Evolutionary conservation across 257 asterid species (phyloP).

Genomic region (Solanum sparsipilum): DNA sequence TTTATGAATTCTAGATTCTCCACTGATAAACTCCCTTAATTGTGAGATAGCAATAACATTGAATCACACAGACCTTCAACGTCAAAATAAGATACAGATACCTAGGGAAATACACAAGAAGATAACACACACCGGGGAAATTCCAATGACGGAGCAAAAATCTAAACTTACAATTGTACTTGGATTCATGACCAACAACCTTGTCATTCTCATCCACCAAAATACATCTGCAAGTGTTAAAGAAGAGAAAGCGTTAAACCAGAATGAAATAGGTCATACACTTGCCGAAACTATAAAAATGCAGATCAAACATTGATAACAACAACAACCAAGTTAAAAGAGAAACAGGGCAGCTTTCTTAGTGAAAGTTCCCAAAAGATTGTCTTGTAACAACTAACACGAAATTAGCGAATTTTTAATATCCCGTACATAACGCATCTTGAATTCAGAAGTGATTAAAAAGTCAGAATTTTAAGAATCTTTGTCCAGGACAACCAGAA

Average conservation of each 20-base stretch:
- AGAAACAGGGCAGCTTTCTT: background rate
- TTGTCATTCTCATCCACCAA: conserved; percentile 83
- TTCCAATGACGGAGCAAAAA: background rate
- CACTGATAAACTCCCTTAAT: background rate
- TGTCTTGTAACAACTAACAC: background rate
- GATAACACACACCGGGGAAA: background rate
- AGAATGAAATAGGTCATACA: background rate
- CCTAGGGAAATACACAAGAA: background rate
- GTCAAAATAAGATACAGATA: background rate
- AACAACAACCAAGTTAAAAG: background rate
- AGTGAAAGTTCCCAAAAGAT: background rate
- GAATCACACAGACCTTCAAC: background rate
- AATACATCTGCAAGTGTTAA: conserved; percentile 57
- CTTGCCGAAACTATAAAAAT: background rate
- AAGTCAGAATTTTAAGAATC: background rate
- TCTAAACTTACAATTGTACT: conserved; percentile 71
- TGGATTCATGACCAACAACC: conserved; percentile 86
- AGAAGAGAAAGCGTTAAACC: background rate
- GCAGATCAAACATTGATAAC: background rate
- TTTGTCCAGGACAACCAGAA: background rate
- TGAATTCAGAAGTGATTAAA: background rate
- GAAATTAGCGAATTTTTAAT: background rate
- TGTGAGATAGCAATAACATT: background rate
- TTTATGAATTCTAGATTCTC: background rate
- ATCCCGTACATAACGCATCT: background rate